A percentile compares a stretch with the other conserved stretches of the same genome.
Evolutionary conservation across 2,329 filamentous ascomycete species (phyloP).

Genomic region (Fonsecaea nubica): DNA sequence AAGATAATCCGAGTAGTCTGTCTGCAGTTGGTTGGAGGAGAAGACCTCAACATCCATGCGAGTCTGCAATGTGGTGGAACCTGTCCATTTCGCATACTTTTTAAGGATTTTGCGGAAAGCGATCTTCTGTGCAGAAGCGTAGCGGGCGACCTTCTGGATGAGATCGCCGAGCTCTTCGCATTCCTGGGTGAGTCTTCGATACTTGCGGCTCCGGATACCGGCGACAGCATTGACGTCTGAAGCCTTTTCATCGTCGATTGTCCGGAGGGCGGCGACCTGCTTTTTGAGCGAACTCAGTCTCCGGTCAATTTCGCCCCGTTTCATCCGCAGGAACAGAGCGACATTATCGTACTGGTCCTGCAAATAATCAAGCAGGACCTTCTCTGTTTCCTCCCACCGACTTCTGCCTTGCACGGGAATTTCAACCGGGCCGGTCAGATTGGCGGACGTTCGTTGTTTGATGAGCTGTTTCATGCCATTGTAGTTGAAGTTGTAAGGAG

Average conservation of each 20-base stretch:
- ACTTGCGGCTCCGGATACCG: conserved; percentile 43
- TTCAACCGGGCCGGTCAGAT: conserved; percentile 70
- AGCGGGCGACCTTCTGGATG: conserved; percentile 72
- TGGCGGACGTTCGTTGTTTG: conserved; percentile 76
- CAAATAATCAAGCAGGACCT: conserved; percentile 74
- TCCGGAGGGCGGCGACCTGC: conserved; percentile 45
- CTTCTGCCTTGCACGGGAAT: conserved; percentile 73
- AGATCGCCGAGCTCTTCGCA: conserved; percentile 69
- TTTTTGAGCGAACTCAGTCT: conserved; percentile 60
- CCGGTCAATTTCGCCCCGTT: conserved; percentile 76
- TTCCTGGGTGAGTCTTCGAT: conserved; percentile 59
- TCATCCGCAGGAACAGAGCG: conserved; percentile 78
- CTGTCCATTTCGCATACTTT: conserved; percentile 89
- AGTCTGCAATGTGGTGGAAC: conserved; percentile 67
- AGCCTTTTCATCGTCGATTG: conserved; percentile 28
- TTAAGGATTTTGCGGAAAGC: conserved; percentile 84
- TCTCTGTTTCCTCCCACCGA: conserved; percentile 69
- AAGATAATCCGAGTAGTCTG: conserved; percentile 37
- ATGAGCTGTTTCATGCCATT: conserved; percentile 85
- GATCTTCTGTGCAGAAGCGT: conserved; percentile 73
- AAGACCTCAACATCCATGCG: conserved; percentile 73
- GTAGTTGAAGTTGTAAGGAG: conserved; percentile 85
- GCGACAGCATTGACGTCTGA: conserved; percentile 27
- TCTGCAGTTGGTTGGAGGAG: conserved; percentile 35
- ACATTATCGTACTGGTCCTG: conserved; percentile 77